Evolutionary conservation across 140 eudicot species (phyloP), one percentile per base, ranked within the genome.

Genomic region (Bidens hawaiensis): DNA sequence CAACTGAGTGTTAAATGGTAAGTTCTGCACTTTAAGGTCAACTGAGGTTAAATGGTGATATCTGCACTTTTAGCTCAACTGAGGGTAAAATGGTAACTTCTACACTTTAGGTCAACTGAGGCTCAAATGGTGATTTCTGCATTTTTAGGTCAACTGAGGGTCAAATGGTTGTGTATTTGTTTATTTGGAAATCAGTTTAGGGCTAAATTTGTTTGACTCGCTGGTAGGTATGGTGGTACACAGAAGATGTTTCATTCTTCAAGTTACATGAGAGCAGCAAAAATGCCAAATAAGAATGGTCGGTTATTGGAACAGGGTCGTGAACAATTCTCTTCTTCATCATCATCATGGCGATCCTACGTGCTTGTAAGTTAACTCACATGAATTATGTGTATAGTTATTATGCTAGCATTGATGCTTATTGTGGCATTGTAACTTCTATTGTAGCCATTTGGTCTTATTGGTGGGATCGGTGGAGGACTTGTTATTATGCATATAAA

Each of bases 391-490:
- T 26, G 10, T 1, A 36, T 11, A 36, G 12, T 36, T 36, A 36
- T 36, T 36, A 36, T 36, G 43, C 43, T n/a, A 36, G 40, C 46
- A 36, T n/a, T 33, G 22, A 58, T 40, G 48, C 8, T 63, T 8
- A 52, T 45, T 53, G 28, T 36, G 12, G 43, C 43, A 36, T 36
- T 36, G 43, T 56, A 21, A 50, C 64, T 67, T 60, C 75, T 72
- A 13, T 42, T 77, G 76, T 85, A 90, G 97, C 95, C 95, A 68
- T 54, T 76, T 54, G 75, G 78, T 74, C 52, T 73, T 49, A 11
- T 83, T 10, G 79, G 80, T 59, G 90, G 85, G 59, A 28, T 89
- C 65, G 90, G 86, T 27, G 88, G 95, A 13, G 72, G 84, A 54
- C 75, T 73, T 67, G 21, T 75, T 51, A 58, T 76, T 38, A 34